Evolutionary conservation across 2,329 filamentous ascomycete genomes (phyloP), one percentile per base, ranked within the genome.

Genomic region (Endoconidiophora laricicola): DNA sequence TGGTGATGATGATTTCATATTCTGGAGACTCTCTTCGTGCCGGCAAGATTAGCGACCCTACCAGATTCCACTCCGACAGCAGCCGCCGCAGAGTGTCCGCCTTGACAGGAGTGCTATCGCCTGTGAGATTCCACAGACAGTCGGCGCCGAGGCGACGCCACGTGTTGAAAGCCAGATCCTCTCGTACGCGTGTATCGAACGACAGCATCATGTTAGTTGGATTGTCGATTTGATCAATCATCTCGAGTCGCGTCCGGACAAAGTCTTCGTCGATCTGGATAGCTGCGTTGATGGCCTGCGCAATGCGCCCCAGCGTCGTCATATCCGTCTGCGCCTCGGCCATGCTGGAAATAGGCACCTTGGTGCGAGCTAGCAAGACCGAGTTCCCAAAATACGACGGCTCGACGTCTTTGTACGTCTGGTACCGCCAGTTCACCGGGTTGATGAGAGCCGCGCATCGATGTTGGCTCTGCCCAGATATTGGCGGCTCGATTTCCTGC

Each of bases 121-220:
- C 61, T 0, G 62, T 58, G 10, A 65, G 56, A 5, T 44, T 24
- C 59, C 67, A 70, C 53, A 60, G 55, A 4, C 63, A 61, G 52
- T 69, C 66, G 20, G 62, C 65, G 1, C 67, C 68, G 54, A 70
- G 65, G 50, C 63, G 61, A 6, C 65, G 60, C 68, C 68, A 70
- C 3, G 66, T 69, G 54, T 70, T 70, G 59, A 70, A 66, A 9
- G 62, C 62, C 38, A 70, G 59, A 39, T 63, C 60, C 46, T 63
- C 60, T 2, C 65, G 62, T 43, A 63, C 60, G n/a, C 65, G 59
- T 22, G 66, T 65, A 51, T 68, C 65, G 50, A 66, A 62, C 16
- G 62, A 60, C 20, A 69, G 59, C 12, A 66, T 66, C 33, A 69
- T 55, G 36, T 58, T 56, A 6, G 66, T 65, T 39, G 66, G 66